Evolutionary conservation across 805 yeast species (phyloP).

Genomic region (Suhomyces kilbournensis): DNA sequence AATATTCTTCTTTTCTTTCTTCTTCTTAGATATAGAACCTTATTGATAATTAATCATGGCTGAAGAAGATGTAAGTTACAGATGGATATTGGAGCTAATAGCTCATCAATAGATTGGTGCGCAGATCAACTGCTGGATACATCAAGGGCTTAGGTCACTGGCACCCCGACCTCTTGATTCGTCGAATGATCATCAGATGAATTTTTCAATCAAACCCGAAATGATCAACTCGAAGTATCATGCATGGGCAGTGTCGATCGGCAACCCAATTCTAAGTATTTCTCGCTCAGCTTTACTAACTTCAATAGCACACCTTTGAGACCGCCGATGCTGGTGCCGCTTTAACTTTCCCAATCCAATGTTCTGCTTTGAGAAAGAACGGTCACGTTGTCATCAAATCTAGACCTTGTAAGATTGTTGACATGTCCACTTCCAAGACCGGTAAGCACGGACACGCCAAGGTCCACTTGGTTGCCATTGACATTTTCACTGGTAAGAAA

Average conservation of each 20-base stretch:
- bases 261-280: slow-evolving; percentile 20
- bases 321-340: slow-evolving; percentile 99
- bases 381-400: slow-evolving; percentile 98
- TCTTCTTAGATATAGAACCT: slow-evolving; percentile 5
- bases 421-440: slow-evolving; percentile 99
- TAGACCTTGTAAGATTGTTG: slow-evolving; percentile 99
- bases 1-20: slow-evolving; percentile 11
- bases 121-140: background rate
- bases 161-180: background rate
- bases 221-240: background rate
- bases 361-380: slow-evolving; percentile 99
- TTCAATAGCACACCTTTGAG: slow-evolving; percentile 82
- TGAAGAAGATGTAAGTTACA: slow-evolving; percentile 40
- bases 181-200: background rate
- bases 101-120: background rate
- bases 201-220: background rate
- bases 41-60: slow-evolving; percentile 26
- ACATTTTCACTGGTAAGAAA: slow-evolving; percentile 98
- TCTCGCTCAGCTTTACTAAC: background rate
- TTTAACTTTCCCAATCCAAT: slow-evolving; percentile 96
- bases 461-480: slow-evolving; percentile 98
- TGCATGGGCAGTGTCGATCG: background rate
- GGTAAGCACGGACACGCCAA: slow-evolving; percentile 99
- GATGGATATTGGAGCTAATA: background rate
- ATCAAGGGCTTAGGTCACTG: background rate